phyloP scores from a whole-genome alignment of 1,139 yeast species.

The Kazachstania sp. region DNA sequence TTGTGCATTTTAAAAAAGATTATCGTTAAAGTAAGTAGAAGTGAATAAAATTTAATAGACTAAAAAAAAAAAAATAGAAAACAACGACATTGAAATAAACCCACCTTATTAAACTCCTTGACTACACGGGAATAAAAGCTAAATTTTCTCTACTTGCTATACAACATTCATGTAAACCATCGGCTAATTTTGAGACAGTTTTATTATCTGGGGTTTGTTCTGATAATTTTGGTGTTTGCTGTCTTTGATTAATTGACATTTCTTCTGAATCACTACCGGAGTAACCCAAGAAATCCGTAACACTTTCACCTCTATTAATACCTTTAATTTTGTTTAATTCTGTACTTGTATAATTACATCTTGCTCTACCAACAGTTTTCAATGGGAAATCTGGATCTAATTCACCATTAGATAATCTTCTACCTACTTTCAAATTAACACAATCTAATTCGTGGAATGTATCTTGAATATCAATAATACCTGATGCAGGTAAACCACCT shows the following conservation, averaged over 20 bases:
- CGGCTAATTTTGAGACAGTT: background rate
- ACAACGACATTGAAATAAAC: too few relatives aligned
- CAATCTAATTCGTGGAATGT: constrained; percentile 85
- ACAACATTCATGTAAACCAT: constrained; percentile 1
- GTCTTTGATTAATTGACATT: too few relatives aligned
- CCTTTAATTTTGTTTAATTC: constrained; percentile 81
- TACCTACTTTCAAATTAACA: constrained; percentile 60
- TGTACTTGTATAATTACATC: constrained; percentile 79
- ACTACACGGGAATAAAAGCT: constrained; percentile 11
- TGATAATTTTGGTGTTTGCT: background rate
- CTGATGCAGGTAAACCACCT: constrained; percentile 84
- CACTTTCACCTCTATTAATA: constrained; percentile 55
- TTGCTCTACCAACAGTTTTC: constrained; percentile 69
- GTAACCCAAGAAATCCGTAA: constrained; percentile 67
- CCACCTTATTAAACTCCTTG: too few relatives aligned
- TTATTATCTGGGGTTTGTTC: background rate
- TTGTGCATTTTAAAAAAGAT: too few relatives aligned
- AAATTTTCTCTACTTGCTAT: constrained; percentile 13
- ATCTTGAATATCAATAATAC: constrained; percentile 71
- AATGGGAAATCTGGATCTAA: constrained; percentile 39
- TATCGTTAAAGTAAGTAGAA: too few relatives aligned
- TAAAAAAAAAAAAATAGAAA: too few relatives aligned
- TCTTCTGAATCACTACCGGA: constrained; percentile 60
- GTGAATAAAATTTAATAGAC: too few relatives aligned
- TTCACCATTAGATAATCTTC: constrained; percentile 33